phyloP scores from a whole-genome alignment of 1,284 basidiomycete genomes.

The Rhodotorula sp. region DNA sequence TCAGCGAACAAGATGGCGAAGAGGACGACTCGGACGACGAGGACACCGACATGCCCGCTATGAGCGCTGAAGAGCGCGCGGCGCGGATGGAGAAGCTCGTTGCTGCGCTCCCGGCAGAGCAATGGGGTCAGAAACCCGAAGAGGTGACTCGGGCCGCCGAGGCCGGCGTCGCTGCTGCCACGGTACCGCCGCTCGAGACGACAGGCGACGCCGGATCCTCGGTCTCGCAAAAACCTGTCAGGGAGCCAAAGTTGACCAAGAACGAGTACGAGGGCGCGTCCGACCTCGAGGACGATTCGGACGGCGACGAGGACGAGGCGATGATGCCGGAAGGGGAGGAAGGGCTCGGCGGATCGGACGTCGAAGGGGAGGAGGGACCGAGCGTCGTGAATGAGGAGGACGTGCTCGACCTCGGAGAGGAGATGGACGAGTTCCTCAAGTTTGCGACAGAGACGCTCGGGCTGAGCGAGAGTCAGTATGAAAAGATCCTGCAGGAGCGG shows the following conservation, averaged over 20 bases:
- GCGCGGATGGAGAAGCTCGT: conserved; percentile 49
- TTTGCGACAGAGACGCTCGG: conserved; percentile 87
- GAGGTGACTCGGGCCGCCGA: not conserved
- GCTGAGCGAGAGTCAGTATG: conserved; percentile 78
- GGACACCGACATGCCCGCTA: conserved; percentile 44
- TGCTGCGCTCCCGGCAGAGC: conserved; percentile 47
- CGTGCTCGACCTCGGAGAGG: conserved; percentile 78
- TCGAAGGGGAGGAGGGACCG: conserved; percentile 57
- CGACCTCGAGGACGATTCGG: conserved; percentile 26
- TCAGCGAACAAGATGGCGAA: conserved; percentile 23
- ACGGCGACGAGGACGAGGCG: conserved; percentile 26
- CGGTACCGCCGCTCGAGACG: not conserved
- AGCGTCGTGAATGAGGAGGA: conserved; percentile 51
- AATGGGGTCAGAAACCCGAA: conserved; percentile 50
- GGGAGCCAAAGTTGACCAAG: conserved; percentile 27
- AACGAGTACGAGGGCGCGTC: conserved; percentile 43
- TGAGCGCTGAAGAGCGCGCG: conserved; percentile 47
- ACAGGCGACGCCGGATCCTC: not conserved
- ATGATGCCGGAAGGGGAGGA: conserved; percentile 28
- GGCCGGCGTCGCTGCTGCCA: not conserved
- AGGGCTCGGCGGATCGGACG: conserved; percentile 25
- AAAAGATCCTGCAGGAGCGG: conserved; percentile 72
- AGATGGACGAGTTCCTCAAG: conserved; percentile 86
- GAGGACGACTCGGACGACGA: conserved; percentile 43
- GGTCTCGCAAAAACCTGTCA: no score